These are phyloP conservation scores for Massarina eburnea DNA, from an alignment of 2,329 filamentous ascomycete genomes.

Conservation along the genomic window DNA sequence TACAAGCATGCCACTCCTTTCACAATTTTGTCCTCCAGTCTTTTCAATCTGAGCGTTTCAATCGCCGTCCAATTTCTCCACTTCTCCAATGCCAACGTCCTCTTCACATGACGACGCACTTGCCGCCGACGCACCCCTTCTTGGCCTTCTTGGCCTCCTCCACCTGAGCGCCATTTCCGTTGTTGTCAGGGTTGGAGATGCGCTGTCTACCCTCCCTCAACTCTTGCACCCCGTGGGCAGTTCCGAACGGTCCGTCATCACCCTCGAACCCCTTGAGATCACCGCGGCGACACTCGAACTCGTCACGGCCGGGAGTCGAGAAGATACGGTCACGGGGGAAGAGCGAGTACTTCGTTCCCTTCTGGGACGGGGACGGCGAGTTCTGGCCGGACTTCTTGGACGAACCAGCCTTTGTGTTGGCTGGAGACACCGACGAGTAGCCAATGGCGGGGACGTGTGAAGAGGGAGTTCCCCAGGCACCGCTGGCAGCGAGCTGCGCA, in stretches of 20 bases:
- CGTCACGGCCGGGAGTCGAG: slow-evolving; percentile 33
- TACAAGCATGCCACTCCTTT: no score
- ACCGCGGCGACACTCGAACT: slow-evolving; percentile 31
- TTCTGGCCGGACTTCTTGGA: no score
- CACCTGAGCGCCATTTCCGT: neutral
- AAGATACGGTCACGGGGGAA: slow-evolving; percentile 18
- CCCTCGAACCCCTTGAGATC: slow-evolving; percentile 12
- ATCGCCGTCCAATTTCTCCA: neutral
- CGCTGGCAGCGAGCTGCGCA: no score
- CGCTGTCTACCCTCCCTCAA: slow-evolving; percentile 16
- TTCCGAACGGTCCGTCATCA: slow-evolving; percentile 28
- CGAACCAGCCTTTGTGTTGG: no score
- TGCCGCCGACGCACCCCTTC: neutral
- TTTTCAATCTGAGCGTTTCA: neutral
- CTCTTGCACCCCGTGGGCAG: slow-evolving; percentile 17
- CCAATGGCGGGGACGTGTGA: no score
- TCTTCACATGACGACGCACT: slow-evolving; percentile 23
- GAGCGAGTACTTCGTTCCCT: no score
- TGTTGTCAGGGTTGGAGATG: slow-evolving; percentile 10
- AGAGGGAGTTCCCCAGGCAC: no score
- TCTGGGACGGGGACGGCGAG: no score
- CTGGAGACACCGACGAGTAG: no score
- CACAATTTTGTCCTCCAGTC: no score
- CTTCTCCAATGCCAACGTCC: neutral
- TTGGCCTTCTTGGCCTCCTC: slow-evolving; percentile 1